Percentiles rank a stretch among this genome's conserved stretches.
These are phyloP conservation scores for Hanseniaspora thailandica DNA, from an alignment of 805 yeast genomes.

Conservation along the genomic window DNA sequence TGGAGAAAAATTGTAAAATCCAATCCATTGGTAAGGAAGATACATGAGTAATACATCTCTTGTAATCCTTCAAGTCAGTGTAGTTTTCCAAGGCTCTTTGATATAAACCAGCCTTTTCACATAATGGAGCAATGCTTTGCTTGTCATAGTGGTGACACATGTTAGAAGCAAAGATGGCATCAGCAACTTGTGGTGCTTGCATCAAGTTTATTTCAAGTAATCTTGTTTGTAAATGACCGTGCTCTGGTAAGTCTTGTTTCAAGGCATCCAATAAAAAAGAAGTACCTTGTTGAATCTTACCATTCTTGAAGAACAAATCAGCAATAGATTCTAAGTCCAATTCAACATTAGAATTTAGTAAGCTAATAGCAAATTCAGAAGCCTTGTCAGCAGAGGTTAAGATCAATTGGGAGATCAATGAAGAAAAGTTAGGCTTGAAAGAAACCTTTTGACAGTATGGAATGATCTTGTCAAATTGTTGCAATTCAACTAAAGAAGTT, in stretches of 20 bases:
- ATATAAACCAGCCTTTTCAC: conserved; percentile 91
- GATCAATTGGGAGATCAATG: conserved; percentile 77
- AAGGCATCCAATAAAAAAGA: conserved; percentile 91
- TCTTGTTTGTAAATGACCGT: conserved; percentile 91
- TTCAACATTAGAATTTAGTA: conserved; percentile 49
- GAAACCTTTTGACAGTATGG: conserved; percentile 87
- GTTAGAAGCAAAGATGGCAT: conserved; percentile 89
- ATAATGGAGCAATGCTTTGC: conserved; percentile 78
- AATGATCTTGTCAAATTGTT: conserved; percentile 88
- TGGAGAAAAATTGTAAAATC: conserved; percentile 86
- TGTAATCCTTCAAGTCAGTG: conserved; percentile 88
- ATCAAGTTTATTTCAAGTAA: conserved; percentile 81
- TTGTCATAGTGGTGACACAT: conserved; percentile 94
- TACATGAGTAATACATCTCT: conserved; percentile 85
- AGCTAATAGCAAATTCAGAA: conserved; percentile 86
- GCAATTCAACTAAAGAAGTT: conserved; percentile 82
- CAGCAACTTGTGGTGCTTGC: conserved; percentile 99
- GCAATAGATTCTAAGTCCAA: conserved; percentile 74
- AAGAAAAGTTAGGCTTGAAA: conserved; percentile 80
- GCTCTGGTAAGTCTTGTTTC: conserved; percentile 85
- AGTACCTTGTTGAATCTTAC: conserved; percentile 93
- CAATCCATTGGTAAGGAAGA: conserved; percentile 79
- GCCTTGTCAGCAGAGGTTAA: conserved; percentile 96
- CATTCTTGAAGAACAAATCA: conserved; percentile 88
- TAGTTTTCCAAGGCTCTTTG: conserved; percentile 95